phyloP scores from a whole-genome alignment of 495 filamentous ascomycete species.

The Penicillium argentinense region DNA sequence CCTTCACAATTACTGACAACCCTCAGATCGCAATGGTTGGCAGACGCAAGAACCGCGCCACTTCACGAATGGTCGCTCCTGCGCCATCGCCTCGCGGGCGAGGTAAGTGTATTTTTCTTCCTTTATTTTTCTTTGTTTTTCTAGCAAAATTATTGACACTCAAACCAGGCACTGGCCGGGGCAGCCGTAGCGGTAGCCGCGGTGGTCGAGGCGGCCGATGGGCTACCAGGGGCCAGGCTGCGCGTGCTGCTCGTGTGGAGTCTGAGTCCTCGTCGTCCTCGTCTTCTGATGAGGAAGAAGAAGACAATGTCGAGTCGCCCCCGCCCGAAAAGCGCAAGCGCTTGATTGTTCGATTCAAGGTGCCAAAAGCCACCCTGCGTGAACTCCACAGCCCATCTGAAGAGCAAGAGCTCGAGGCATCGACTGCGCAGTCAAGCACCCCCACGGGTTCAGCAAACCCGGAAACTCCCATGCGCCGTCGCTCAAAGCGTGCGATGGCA shows the following conservation, averaged over 20 bases:
- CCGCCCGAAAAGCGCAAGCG: conserved; percentile 11
- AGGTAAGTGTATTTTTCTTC: not conserved
- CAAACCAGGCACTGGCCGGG: not conserved
- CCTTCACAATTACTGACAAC: conserved; percentile 6
- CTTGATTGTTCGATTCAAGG: conserved; percentile 20
- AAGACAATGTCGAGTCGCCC: not conserved
- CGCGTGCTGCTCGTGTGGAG: not conserved
- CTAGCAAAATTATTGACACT: not conserved
- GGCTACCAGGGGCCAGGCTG: conserved; percentile 10
- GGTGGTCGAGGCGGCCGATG: conserved; percentile 26
- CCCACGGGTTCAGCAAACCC: conserved; percentile 16
- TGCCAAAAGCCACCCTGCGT: too few species aligned
- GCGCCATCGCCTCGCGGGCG: not conserved
- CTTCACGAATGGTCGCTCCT: not conserved
- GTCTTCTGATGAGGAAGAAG: not conserved
- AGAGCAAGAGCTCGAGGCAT: conserved; percentile 1
- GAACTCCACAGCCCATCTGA: too few species aligned
- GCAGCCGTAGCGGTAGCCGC: conserved; percentile 9
- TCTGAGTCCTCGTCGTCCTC: not conserved
- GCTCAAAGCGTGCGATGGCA: conserved; percentile 20
- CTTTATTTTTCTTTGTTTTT: not conserved
- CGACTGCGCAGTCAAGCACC: conserved; percentile 10
- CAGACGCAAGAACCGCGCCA: not conserved
- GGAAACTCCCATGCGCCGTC: conserved; percentile 20
- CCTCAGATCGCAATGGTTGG: not conserved